These are phyloP conservation scores for Punica granatum DNA, from an alignment of 345 rosid genomes.

Conservation along the genomic window DNA sequence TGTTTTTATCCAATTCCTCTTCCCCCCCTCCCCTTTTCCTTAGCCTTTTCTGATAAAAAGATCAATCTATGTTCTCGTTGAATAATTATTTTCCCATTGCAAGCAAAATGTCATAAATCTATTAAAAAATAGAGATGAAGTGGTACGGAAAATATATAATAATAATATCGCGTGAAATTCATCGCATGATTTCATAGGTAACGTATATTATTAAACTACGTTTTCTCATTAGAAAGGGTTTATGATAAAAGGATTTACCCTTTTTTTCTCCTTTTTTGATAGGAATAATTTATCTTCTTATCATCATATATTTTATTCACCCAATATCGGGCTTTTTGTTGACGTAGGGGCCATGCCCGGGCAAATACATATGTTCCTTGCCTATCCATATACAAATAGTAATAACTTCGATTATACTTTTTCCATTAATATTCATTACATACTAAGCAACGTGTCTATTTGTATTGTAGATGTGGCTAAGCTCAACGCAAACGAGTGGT, in stretches of 20 bases:
- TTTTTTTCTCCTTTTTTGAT: background rate
- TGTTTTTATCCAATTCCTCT: background rate
- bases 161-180: too few species aligned
- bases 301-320: background rate
- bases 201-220: too few species aligned
- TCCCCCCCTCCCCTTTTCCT: background rate
- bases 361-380: background rate
- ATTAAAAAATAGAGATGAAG: too few species aligned
- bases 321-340: background rate
- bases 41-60: background rate
- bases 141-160: too few species aligned
- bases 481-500: slow-evolving; percentile 92
- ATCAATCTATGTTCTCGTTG: too few species aligned
- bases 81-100: too few species aligned
- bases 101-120: too few species aligned
- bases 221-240: too few species aligned
- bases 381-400: background rate
- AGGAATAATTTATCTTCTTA: background rate
- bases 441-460: background rate
- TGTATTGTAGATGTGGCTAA: slow-evolving; percentile 64
- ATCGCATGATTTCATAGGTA: too few species aligned
- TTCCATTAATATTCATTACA: background rate
- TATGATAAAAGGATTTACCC: too few species aligned
- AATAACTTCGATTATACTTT: too few species aligned
- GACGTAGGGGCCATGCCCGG: background rate